Base-by-base conservation (phyloP, 768 basidiomycete species). In the Boletus eberwhitei region DNA sequence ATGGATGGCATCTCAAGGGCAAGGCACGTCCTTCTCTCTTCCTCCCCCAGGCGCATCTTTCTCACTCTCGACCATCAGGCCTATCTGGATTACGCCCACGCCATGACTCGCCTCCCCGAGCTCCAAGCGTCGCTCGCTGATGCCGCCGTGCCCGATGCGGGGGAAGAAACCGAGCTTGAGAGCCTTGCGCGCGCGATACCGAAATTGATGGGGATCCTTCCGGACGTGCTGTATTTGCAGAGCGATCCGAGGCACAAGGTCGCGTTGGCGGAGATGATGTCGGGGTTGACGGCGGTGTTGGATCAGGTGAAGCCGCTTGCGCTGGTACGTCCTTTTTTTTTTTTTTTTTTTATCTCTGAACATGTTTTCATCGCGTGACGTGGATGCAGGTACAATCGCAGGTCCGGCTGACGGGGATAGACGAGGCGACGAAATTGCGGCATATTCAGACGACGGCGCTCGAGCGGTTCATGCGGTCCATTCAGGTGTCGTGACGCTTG, bases 1-100 rank as follows among this genome's bases (percentile, higher is more conserved):
- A 83, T 40, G 84, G 84, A 9, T 97, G 95, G 95, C 79, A 86
- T 62, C 77, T 83, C 35, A 85, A 88, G 35, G 95, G 95, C 48
- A 88, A 94, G 80, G 93, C 89, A 59, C 32, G 55, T 58, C 37
- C 31, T 36, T 50, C 62, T 60, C 19, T 48, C 31, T 19, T 49
- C 37, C 37, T 24, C 21, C 34, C n/a, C 5, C 2, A 2, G 1
- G 34, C 60, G 45, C 29, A 43, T 29, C n/a, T 16, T 58, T 53
- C 52, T 61, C 48, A 58, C 45, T 26, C 32, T 37, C 41, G 43
- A 31, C 26, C 17, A 13, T 50, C 35, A 91, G 89, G 74, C 79
- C 4, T 84, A 87, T 70, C 65, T 91, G 45, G 90, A 93, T 58
- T 93, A 90, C 43, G 83, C 77, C 2, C 77, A 84, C 54, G 78